Evolutionary conservation across 2,329 filamentous ascomycete species (phyloP).

Genomic region (Aureobasidium melanogenum): DNA sequence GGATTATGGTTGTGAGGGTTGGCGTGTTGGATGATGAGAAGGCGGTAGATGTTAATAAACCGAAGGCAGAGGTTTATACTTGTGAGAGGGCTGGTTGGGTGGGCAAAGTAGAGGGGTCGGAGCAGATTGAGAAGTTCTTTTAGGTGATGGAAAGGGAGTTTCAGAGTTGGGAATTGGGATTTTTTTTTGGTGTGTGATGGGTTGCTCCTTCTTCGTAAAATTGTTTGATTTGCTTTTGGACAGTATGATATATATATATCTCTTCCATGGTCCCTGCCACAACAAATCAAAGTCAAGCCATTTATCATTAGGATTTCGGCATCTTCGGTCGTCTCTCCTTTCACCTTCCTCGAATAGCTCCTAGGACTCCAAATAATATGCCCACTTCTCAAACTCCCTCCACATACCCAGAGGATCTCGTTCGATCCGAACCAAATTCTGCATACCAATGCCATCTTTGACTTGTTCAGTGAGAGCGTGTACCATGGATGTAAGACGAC

Average conservation of each 20-base stretch:
- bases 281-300: neutral
- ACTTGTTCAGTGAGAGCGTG: neutral
- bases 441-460: neutral
- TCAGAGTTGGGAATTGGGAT: no score
- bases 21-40: neutral
- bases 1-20: neutral
- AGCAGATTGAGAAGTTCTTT: neutral
- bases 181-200: no score
- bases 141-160: no score
- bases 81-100: neutral
- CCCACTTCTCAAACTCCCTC: neutral
- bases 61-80: neutral
- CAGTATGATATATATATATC: no score
- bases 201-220: no score
- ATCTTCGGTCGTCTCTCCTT: neutral
- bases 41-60: neutral
- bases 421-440: neutral
- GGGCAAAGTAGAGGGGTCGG: neutral
- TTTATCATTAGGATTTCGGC: neutral
- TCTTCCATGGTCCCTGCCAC: no score
- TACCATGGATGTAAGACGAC: neutral
- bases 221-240: no score
- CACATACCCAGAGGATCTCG: slow-evolving; percentile 1
- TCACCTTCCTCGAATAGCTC: neutral
- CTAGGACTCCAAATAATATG: neutral